These are phyloP conservation scores for Malania oleifera DNA, from an alignment of 164 flowering plant genomes.

Conservation along the genomic window DNA sequence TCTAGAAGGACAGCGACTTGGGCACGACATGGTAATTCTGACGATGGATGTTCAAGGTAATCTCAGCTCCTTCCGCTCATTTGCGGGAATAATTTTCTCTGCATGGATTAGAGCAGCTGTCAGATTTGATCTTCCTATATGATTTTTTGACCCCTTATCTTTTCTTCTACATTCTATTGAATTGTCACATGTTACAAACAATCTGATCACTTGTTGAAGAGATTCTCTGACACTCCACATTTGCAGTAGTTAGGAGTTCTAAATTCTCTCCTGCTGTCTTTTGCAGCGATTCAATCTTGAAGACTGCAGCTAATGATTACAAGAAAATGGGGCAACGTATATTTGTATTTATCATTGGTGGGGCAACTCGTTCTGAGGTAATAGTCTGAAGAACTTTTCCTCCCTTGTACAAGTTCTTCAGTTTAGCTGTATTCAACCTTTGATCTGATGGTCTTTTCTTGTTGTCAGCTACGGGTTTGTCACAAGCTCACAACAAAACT, in stretches of 20 bases:
- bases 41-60: conserved; percentile 5
- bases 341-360: conserved; percentile 8
- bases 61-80: background rate
- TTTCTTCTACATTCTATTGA: too few relatives aligned
- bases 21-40: background rate
- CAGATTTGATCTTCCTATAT: background rate
- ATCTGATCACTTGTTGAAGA: too few relatives aligned
- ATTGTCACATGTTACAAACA: too few relatives aligned
- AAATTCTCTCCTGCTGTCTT: background rate
- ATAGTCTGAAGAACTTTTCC: background rate
- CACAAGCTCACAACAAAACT: conserved; percentile 7
- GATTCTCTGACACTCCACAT: too few relatives aligned
- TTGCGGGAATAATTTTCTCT: background rate
- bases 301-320: background rate
- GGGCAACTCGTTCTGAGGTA: conserved; percentile 8
- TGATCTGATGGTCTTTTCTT: background rate
- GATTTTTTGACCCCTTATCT: background rate
- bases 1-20: conserved; percentile 5
- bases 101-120: background rate
- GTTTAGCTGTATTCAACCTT: background rate
- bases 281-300: background rate
- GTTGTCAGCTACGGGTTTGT: background rate
- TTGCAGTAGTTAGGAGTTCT: too few relatives aligned
- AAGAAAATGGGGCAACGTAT: conserved; percentile 6
- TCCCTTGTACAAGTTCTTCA: background rate